These are phyloP conservation scores for Histomonas meleagridis DNA, from an alignment of 208 protist species.

Conservation along the genomic window DNA sequence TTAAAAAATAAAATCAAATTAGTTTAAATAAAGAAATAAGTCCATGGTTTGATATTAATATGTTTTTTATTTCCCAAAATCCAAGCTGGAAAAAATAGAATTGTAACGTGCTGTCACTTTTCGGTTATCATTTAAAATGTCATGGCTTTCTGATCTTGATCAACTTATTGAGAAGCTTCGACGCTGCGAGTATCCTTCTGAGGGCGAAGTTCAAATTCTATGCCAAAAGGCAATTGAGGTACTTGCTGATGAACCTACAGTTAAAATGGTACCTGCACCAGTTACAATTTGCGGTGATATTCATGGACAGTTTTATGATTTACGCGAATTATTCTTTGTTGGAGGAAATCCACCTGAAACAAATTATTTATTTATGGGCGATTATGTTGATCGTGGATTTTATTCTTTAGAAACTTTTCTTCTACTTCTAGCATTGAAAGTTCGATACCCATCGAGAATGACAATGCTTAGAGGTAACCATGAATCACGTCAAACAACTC, in stretches of 20 bases:
- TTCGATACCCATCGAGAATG: slow-evolving; percentile 66
- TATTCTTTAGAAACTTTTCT: slow-evolving; percentile 70
- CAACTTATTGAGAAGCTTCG: slow-evolving; percentile 56
- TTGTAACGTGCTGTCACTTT: too few species aligned
- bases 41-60: too few species aligned
- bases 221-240: slow-evolving; percentile 35
- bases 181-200: slow-evolving; percentile 56
- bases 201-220: slow-evolving; percentile 53
- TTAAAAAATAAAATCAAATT: too few species aligned
- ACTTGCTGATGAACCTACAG: slow-evolving; percentile 1
- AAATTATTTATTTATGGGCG: slow-evolving; percentile 88
- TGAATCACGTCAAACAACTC: slow-evolving; percentile 75
- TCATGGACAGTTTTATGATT: slow-evolving; percentile 43
- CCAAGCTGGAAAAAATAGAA: too few species aligned
- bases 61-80: too few species aligned
- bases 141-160: slow-evolving; percentile 49
- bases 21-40: too few species aligned
- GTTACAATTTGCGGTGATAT: slow-evolving; percentile 36
- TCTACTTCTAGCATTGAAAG: slow-evolving; percentile 72
- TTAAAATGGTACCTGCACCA: neutral
- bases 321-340: slow-evolving; percentile 77
- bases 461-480: slow-evolving; percentile 79
- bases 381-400: slow-evolving; percentile 43
- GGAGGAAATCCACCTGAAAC: slow-evolving; percentile 70
- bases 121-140: too few species aligned